Base-by-base conservation (phyloP, 345 rosid species). In the Euphorbia peplus region DNA sequence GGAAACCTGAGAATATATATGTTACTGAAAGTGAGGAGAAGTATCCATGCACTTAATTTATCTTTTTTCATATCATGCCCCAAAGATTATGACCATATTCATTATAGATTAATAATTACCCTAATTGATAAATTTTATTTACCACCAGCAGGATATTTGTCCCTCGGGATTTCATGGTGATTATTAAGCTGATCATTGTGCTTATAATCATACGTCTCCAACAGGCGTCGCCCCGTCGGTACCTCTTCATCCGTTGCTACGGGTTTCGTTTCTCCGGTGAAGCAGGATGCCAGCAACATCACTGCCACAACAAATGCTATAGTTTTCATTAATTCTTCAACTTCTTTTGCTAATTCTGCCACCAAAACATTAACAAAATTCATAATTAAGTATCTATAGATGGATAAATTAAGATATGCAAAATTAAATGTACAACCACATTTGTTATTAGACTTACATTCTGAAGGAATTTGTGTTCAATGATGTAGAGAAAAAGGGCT, bases 101-200 rank as follows among this genome's bases (percentile, higher is more conserved):
- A 32, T 32, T 2, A 32, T 32, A 2, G 37, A 32, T 32, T 32
- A 32, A 6, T 32, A 32, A 32, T 35, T 35, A 35, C 39, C 39
- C 39, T 35, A 35, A 35, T 35, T 35, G 3, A 8, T 3, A 3
- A 3, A 35, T 39, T 4, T 39, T 39, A 39, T 39, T 4, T 39
- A 39, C 42, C 42, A 39, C 42, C 42, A 39, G 50, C 42, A 39
- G 50, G 50, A 46, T 46, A 67, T n/a, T 56, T 13, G 37, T 57
- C 28, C 32, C 71, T 55, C 1, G 63, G 52, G 4, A 41, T 67
- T 29, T 55, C 26, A 26, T 56, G 71, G 41, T 68, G 71, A 26
- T 42, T 8, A 15, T 11, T 68, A 16, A 16, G 5, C 18, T 55
- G 18, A 25, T 55, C 60, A 8, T 14, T 15, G 1, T 55, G 58